Evolutionary conservation across 1,284 basidiomycete genomes (phyloP).

Genomic region (Tausonia pullulans): DNA sequence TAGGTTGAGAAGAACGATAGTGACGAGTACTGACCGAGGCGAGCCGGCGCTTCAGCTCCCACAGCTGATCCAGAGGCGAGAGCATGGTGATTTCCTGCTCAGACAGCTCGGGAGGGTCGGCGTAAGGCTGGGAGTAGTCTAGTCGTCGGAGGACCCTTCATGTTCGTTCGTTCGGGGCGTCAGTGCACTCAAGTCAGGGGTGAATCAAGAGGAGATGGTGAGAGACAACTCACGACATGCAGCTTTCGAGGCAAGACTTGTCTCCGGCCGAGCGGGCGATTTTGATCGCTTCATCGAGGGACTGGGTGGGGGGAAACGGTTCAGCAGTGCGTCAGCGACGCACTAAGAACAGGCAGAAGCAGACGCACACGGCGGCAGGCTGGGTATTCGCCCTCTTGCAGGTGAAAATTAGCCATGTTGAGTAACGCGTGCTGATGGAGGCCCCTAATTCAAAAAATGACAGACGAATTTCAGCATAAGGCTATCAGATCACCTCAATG

Average conservation of each 20-base stretch:
- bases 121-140: not conserved
- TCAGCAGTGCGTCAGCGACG: not conserved
- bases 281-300: constrained; percentile 28
- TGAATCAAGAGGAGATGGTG: not conserved
- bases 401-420: constrained; percentile 32
- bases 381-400: constrained; percentile 13
- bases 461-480: too few species aligned
- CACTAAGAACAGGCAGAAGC: too few species aligned
- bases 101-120: not conserved
- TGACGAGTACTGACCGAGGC: not conserved
- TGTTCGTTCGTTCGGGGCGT: too few species aligned
- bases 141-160: constrained; percentile 1
- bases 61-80: constrained; percentile 6
- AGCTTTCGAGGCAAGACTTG: constrained; percentile 28
- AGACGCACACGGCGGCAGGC: not conserved
- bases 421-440: constrained; percentile 34
- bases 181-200: too few species aligned
- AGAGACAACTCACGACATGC: constrained; percentile 26
- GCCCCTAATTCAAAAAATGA: constrained; percentile 17
- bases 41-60: constrained; percentile 3
- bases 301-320: not conserved
- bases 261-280: constrained; percentile 31
- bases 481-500: too few species aligned
- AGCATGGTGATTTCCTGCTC: not conserved
- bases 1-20: not conserved